These are phyloP conservation scores for Posidonia australis DNA, from an alignment of 106 monocot species.

Conservation along the genomic window DNA sequence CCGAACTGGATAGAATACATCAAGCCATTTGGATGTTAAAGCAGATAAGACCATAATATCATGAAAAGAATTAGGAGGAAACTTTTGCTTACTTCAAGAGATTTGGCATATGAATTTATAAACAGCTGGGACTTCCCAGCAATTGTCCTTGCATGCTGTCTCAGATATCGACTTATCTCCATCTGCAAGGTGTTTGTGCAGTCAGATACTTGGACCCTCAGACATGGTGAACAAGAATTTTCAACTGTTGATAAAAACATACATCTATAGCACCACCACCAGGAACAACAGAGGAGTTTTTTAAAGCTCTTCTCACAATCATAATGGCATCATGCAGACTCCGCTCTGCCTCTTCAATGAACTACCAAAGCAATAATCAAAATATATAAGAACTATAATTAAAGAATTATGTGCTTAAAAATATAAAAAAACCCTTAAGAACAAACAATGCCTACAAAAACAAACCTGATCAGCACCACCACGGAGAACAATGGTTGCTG, in stretches of 20 bases:
- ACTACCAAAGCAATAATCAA: conserved; percentile 25
- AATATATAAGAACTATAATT: not conserved
- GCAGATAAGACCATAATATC: too few species aligned
- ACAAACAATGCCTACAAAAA: not conserved
- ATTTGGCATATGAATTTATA: conserved; percentile 97
- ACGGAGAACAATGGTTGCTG: conserved; percentile 96
- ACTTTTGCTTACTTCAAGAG: conserved; percentile 66
- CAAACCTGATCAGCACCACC: conserved; percentile 97
- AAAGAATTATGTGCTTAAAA: not conserved
- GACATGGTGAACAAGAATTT: not conserved
- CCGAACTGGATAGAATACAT: too few species aligned
- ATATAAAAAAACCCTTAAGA: too few species aligned
- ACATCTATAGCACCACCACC: conserved; percentile 99
- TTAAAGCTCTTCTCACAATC: conserved; percentile 97
- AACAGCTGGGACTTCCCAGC: conserved; percentile 97
- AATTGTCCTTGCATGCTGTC: conserved; percentile 82
- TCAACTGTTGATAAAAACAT: conserved; percentile 3
- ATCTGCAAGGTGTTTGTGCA: conserved; percentile 36
- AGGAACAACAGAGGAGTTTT: conserved; percentile 95
- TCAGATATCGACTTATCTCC: conserved; percentile 84
- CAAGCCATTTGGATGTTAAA: too few species aligned
- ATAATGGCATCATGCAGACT: conserved; percentile 99
- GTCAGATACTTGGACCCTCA: not conserved
- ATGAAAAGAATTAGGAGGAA: not conserved
- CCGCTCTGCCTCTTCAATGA: conserved; percentile 99